These are phyloP conservation scores for Candida namnaoensis DNA, from an alignment of 805 yeast genomes.

Conservation along the genomic window DNA sequence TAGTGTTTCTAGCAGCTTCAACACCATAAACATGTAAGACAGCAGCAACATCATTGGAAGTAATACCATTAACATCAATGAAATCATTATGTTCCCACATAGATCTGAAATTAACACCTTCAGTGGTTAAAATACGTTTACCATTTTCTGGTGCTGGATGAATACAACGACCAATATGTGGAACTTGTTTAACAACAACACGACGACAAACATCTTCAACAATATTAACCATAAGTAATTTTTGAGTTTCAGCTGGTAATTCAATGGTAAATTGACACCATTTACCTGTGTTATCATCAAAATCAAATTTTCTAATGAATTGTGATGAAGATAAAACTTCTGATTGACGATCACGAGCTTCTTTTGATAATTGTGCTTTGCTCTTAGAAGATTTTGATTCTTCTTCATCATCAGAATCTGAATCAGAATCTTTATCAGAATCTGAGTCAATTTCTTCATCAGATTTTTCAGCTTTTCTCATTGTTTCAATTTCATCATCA, in stretches of 20 bases:
- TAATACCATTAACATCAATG: slow-evolving; percentile 80
- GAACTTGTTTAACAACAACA: slow-evolving; percentile 89
- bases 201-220: slow-evolving; percentile 86
- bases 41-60: slow-evolving; percentile 88
- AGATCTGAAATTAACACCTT: slow-evolving; percentile 95
- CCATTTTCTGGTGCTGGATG: slow-evolving; percentile 69
- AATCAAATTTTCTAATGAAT: slow-evolving; percentile 72
- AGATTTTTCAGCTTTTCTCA: slow-evolving; percentile 75
- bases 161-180: slow-evolving; percentile 86
- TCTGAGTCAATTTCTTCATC: slow-evolving; percentile 50
- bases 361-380: slow-evolving; percentile 34
- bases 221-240: slow-evolving; percentile 93
- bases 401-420: slow-evolving; percentile 32
- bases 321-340: slow-evolving; percentile 69
- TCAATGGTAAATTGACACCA: slow-evolving; percentile 92
- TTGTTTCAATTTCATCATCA: slow-evolving; percentile 87
- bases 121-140: slow-evolving; percentile 78
- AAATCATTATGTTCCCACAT: slow-evolving; percentile 98
- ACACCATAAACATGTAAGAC: slow-evolving; percentile 92
- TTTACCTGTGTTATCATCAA: slow-evolving; percentile 79
- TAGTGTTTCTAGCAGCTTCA: slow-evolving; percentile 97
- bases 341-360: slow-evolving; percentile 78
- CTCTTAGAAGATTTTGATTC: slow-evolving; percentile 15
- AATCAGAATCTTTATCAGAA: slow-evolving; percentile 31
- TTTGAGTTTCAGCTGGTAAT: slow-evolving; percentile 78